Percentiles rank a stretch among this genome's conserved stretches.
Evolutionary conservation across 1,284 basidiomycete genomes (phyloP).

Genomic region (Pseudozyma tsukubaensis): DNA sequence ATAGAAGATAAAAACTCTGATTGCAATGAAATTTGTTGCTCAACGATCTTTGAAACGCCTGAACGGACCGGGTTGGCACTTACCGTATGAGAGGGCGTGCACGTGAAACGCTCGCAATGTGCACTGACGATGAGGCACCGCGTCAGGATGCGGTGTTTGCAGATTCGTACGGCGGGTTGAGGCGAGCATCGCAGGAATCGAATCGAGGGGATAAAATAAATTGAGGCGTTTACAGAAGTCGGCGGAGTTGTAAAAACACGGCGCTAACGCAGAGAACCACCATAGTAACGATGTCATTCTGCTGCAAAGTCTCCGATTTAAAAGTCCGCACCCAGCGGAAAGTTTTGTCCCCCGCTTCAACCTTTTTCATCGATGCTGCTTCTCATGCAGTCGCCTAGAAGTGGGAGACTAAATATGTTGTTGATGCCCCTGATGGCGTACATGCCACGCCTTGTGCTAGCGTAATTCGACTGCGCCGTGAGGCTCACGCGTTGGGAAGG

Average conservation of each 20-base stretch:
- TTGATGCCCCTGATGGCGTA: not conserved
- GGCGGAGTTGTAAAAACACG: constrained; percentile 12
- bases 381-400: not conserved
- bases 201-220: not conserved
- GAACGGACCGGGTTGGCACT: too few relatives aligned
- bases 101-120: constrained; percentile 11
- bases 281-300: constrained; percentile 33
- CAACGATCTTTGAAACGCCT: not conserved
- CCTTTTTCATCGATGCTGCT: not conserved
- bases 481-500: not conserved
- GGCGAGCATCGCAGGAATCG: not conserved
- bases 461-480: not conserved
- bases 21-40: not conserved
- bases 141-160: constrained; percentile 14
- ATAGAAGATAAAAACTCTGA: too few relatives aligned
- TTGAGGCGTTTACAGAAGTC: not conserved
- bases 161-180: not conserved
- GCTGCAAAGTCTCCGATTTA: constrained; percentile 30
- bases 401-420: not conserved
- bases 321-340: constrained; percentile 16
- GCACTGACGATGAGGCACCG: constrained; percentile 2
- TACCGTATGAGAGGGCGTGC: not conserved
- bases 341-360: not conserved
- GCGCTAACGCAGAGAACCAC: constrained; percentile 5
- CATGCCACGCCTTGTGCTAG: not conserved